phyloP scores from a whole-genome alignment of 345 rosid genomes.

The Aurinia saxatilis region DNA sequence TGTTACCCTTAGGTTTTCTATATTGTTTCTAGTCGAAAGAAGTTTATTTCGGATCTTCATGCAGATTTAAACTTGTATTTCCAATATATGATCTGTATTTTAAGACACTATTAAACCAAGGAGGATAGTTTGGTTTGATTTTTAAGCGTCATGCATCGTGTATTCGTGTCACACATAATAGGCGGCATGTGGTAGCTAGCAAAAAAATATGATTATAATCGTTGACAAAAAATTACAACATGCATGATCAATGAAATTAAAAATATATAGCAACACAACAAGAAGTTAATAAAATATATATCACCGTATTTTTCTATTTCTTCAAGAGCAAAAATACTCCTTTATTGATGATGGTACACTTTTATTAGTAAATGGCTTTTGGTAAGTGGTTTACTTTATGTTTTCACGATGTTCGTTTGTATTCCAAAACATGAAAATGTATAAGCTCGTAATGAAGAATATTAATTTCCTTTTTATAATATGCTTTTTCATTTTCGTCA shows the following conservation, averaged over 20 bases:
- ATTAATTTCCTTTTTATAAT: too few relatives aligned
- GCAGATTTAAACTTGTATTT: not conserved
- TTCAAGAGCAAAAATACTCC: not conserved
- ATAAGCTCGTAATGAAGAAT: too few relatives aligned
- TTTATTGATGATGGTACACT: not conserved
- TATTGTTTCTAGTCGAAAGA: not conserved
- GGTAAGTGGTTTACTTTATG: not conserved
- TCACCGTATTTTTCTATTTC: not conserved
- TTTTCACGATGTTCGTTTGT: not conserved
- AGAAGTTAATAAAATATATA: too few relatives aligned
- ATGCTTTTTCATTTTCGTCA: too few relatives aligned
- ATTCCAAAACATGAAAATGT: not conserved
- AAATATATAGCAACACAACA: too few relatives aligned
- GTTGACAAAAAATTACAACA: not conserved
- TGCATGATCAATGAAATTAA: not conserved
- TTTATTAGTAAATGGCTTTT: not conserved
- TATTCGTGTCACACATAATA: slow-evolving; percentile 18
- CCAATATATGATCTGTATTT: not conserved
- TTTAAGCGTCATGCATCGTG: slow-evolving; percentile 21
- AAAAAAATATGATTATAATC: not conserved
- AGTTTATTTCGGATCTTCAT: not conserved
- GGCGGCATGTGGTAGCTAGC: slow-evolving; percentile 32
- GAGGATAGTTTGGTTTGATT: slow-evolving; percentile 3
- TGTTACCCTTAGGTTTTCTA: too few relatives aligned
- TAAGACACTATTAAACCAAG: not conserved